Percentiles rank a stretch among this genome's conserved stretches.
phyloP scores from a whole-genome alignment of 495 filamentous ascomycete species.

The Daldinia bambusicola region DNA sequence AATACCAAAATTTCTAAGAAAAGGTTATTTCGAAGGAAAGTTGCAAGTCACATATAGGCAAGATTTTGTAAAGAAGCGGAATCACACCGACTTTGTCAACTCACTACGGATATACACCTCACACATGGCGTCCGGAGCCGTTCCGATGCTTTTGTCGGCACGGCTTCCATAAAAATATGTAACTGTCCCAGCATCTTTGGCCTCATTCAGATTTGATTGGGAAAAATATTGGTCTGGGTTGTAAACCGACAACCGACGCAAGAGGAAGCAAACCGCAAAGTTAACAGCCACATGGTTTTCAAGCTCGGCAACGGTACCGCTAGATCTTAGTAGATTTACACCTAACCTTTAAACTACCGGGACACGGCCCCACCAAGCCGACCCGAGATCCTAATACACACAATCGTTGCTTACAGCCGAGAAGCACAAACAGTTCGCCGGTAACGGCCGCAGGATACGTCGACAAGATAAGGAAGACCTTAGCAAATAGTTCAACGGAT shows the following conservation, averaged over 20 bases:
- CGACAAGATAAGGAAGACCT: neutral
- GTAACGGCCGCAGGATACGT: neutral
- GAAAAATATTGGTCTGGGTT: constrained; percentile 5
- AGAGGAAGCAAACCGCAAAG: constrained; percentile 20
- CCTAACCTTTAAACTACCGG: constrained; percentile 29
- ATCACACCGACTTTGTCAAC: constrained; percentile 35
- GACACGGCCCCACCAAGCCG: constrained; percentile 30
- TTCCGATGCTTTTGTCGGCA: neutral
- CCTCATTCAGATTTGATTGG: constrained; percentile 8
- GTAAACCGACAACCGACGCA: constrained; percentile 37
- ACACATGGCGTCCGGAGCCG: constrained; percentile 25
- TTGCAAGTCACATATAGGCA: constrained; percentile 8
- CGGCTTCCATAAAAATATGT: constrained; percentile 11
- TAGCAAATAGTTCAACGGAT: neutral
- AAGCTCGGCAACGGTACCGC: constrained; percentile 34
- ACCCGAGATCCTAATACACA: constrained; percentile 34
- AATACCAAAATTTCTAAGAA: neutral
- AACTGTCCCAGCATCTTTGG: constrained; percentile 21
- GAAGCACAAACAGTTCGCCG: neutral
- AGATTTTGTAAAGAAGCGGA: constrained; percentile 6
- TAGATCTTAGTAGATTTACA: constrained; percentile 9
- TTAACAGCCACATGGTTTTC: constrained; percentile 2
- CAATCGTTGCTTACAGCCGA: neutral
- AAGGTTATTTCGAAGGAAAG: constrained; percentile 10
- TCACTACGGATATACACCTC: constrained; percentile 16